phyloP scores from a whole-genome alignment of 1,284 basidiomycete species.

The Puccinia horiana region DNA sequence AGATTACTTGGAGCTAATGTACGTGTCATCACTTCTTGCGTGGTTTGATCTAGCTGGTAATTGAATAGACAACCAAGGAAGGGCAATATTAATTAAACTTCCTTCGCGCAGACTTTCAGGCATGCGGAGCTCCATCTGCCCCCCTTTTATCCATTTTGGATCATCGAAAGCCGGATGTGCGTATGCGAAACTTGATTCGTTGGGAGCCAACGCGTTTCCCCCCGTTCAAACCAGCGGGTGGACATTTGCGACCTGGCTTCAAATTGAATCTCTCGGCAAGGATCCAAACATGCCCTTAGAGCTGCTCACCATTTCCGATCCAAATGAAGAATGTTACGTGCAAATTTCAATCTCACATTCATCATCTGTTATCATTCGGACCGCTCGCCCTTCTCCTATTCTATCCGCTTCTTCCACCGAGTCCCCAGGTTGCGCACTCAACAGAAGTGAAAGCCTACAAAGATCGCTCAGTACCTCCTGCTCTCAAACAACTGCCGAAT shows the following conservation, averaged over 20 bases:
- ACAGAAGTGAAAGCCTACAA: background rate
- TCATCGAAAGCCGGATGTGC: slow-evolving; percentile 22
- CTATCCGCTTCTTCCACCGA: slow-evolving; percentile 8
- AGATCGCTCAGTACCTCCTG: background rate
- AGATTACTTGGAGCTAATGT: slow-evolving; percentile 44
- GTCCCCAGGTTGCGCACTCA: background rate
- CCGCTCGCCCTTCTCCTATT: background rate
- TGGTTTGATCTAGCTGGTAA: background rate
- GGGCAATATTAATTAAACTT: background rate
- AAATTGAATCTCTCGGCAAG: slow-evolving; percentile 45
- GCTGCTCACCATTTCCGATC: slow-evolving; percentile 44
- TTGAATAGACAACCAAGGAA: background rate
- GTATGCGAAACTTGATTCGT: slow-evolving; percentile 39
- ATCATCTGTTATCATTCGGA: slow-evolving; percentile 34
- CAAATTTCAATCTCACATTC: slow-evolving; percentile 35
- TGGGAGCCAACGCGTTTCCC: slow-evolving; percentile 36
- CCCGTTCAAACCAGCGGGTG: slow-evolving; percentile 35
- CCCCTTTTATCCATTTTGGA: slow-evolving; percentile 48
- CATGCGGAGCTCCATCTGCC: slow-evolving; percentile 39
- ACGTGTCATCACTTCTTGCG: background rate
- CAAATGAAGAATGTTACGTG: slow-evolving; percentile 35
- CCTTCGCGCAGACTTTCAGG: slow-evolving; percentile 37
- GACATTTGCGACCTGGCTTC: slow-evolving; percentile 44
- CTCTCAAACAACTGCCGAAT: slow-evolving; percentile 3
- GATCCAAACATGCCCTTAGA: slow-evolving; percentile 25